Percentiles rank a stretch among this genome's conserved stretches.
These are phyloP conservation scores for Kodamaea anthophila DNA, from an alignment of 1,139 yeast species.

Conservation along the genomic window DNA sequence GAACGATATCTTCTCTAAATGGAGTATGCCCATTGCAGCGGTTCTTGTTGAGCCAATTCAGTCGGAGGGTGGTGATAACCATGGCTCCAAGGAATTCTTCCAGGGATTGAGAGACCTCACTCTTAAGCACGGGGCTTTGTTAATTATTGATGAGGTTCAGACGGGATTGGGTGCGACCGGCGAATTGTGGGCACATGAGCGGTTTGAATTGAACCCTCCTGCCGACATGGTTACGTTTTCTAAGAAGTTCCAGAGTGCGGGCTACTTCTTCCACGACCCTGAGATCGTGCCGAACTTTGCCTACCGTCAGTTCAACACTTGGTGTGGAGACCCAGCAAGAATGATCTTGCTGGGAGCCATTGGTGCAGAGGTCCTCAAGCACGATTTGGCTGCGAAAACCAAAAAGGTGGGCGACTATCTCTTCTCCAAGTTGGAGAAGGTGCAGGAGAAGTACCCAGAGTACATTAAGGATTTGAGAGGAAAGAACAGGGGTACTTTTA, in stretches of 20 bases:
- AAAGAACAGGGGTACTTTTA: conserved; percentile 66
- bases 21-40: conserved; percentile 69
- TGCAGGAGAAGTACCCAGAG: conserved; percentile 48
- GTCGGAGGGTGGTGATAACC: conserved; percentile 87
- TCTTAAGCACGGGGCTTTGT: conserved; percentile 55
- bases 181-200: conserved; percentile 81
- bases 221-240: conserved; percentile 83
- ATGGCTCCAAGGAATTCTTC: conserved; percentile 68
- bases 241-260: conserved; percentile 82
- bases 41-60: conserved; percentile 75
- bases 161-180: conserved; percentile 89
- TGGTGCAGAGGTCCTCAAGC: conserved; percentile 54
- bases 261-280: conserved; percentile 70
- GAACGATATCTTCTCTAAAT: conserved; percentile 49
- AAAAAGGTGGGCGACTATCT: conserved; percentile 60
- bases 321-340: conserved; percentile 89
- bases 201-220: conserved; percentile 63
- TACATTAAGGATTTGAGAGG: conserved; percentile 60
- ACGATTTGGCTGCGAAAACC: conserved; percentile 52
- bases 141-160: conserved; percentile 81
- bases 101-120: conserved; percentile 73
- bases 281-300: conserved; percentile 65
- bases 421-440: conserved; percentile 43
- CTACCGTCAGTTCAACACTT: conserved; percentile 82
- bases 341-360: conserved; percentile 68